These are phyloP conservation scores for Candida gorgasii DNA, from an alignment of 805 yeast species.

Conservation along the genomic window DNA sequence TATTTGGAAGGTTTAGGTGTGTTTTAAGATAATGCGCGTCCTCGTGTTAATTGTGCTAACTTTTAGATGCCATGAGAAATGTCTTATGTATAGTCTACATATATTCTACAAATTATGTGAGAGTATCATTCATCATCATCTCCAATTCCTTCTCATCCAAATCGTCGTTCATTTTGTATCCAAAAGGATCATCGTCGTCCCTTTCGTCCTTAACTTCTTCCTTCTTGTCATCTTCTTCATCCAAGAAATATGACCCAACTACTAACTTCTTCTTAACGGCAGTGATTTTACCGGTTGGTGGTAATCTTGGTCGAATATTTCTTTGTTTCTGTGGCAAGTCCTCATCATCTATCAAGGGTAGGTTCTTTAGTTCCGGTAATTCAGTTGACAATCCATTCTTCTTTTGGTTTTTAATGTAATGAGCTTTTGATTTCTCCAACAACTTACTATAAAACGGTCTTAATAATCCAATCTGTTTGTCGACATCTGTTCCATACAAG, in stretches of 20 bases:
- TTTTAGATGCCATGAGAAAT: neutral
- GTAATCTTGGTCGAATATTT: slow-evolving; percentile 73
- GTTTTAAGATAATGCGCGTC: neutral
- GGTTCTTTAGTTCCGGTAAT: slow-evolving; percentile 38
- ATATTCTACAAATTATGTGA: no score
- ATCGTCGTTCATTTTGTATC: slow-evolving; percentile 9
- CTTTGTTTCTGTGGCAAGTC: slow-evolving; percentile 79
- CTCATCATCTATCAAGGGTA: slow-evolving; percentile 70
- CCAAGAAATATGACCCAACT: slow-evolving; percentile 54
- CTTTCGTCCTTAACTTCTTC: slow-evolving; percentile 3
- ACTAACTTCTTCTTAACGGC: slow-evolving; percentile 64
- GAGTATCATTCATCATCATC: slow-evolving; percentile 15
- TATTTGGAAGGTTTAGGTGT: neutral
- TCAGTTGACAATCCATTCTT: slow-evolving; percentile 41
- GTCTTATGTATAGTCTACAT: no score
- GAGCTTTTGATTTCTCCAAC: slow-evolving; percentile 46
- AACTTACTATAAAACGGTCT: slow-evolving; percentile 50
- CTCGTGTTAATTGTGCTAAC: neutral
- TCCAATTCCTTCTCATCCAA: slow-evolving; percentile 18
- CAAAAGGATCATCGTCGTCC: slow-evolving; percentile 8
- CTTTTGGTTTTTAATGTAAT: slow-evolving; percentile 39
- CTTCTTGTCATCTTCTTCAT: slow-evolving; percentile 24
- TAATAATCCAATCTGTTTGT: slow-evolving; percentile 56
- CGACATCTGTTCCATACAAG: slow-evolving; percentile 52
- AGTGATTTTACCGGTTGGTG: slow-evolving; percentile 86